Base-by-base conservation (phyloP, 2,329 filamentous ascomycete species). In the Knufia fluminis region DNA sequence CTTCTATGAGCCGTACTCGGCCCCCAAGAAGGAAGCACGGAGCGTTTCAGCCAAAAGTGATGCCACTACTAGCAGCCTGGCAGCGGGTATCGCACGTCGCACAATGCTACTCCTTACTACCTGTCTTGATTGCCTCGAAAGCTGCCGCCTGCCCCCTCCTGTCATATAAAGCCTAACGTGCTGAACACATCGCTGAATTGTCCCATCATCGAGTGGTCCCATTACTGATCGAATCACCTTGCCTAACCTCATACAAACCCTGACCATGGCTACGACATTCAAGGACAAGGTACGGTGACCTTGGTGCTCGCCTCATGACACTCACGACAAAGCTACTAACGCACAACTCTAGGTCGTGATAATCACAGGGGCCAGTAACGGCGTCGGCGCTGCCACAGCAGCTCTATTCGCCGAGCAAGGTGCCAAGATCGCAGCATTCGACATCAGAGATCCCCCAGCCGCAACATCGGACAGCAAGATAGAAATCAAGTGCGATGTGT, bases 321-420 rank as follows among this genome's bases (percentile, higher is more conserved):
- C 32, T 3, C 43, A 46, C 43, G 28, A n/a, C 24, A 33, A 3
- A 3, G 24, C n/a, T 9, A 33, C 42, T 46, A 23, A 36, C 32
- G 23, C 31, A 16, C 28, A 19, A 24, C n/a, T 24, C n/a, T 26
- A 65, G 49, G 63, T 68, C 1, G 52, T 64, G 4, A 59, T 70
- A 28, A 64, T 72, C 51, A 71, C 68, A n/a, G 69, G 69, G 0
- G 67, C 68, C 1, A 66, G 63, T 40, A 64, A 64, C 24, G 69
- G 69, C 1, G 52, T 72, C 19, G 70, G 66, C 17, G 59, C 46
- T 22, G 45, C 33, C 10, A 48, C 45, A 26, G 45, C 23, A 4
- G 45, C 17, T 19, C 33, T 39, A 8, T 47, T 47, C 33, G 44
- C 44, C 24, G 44, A 44, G 56, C 35, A 41, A 39, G 45, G 59